A percentile compares a stretch with the other conserved stretches of the same genome.
phyloP scores from a whole-genome alignment of 331 rosid species.

The Cydonia oblonga region DNA sequence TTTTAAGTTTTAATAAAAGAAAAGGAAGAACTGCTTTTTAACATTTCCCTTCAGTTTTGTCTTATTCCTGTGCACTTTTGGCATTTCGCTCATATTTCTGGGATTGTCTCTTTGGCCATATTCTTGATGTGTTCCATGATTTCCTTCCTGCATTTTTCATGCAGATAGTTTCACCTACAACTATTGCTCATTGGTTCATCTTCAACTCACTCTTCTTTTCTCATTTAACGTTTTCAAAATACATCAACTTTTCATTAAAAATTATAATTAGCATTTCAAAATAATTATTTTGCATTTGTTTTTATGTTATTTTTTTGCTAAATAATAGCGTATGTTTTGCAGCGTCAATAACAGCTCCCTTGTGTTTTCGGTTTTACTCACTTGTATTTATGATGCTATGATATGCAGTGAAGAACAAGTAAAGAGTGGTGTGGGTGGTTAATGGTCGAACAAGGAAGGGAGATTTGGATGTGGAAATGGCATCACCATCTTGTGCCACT shows the following conservation, averaged over 20 bases:
- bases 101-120: background rate
- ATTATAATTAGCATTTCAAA: too few species aligned
- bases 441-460: slow-evolving; percentile 27
- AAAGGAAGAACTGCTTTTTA: background rate
- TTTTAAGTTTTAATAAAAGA: background rate
- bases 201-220: background rate
- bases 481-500: slow-evolving; percentile 46
- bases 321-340: background rate
- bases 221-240: background rate
- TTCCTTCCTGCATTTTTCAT: slow-evolving; percentile 8
- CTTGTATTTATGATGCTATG: background rate
- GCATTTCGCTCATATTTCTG: slow-evolving; percentile 4
- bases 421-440: slow-evolving; percentile 5
- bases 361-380: background rate
- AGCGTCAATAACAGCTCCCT: background rate
- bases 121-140: slow-evolving; percentile 2
- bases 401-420: slow-evolving; percentile 8
- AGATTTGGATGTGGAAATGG: slow-evolving; percentile 35
- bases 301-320: background rate
- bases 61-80: slow-evolving; percentile 17
- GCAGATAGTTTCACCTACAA: slow-evolving; percentile 11
- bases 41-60: slow-evolving; percentile 25
- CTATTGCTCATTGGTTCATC: background rate
- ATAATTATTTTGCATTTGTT: too few species aligned
- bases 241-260: background rate